Base-by-base conservation (phyloP, 1,284 basidiomycete species). In the Cutaneotrichosporon spelunceum region DNA sequence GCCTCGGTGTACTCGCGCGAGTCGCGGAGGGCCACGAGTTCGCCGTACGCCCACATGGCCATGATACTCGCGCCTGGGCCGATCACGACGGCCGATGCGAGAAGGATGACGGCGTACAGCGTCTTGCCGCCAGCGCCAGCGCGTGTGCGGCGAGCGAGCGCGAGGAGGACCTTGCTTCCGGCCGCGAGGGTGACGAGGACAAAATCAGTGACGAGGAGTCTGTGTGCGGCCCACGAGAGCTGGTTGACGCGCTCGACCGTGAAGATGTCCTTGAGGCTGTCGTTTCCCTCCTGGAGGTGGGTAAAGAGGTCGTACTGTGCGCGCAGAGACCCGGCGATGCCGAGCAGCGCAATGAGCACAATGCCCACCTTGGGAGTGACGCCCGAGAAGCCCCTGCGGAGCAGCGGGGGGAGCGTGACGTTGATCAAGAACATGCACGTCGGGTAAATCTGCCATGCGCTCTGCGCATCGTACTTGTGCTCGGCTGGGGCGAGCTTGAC, bases 31-130 rank as follows among this genome's bases (percentile, higher is more conserved):
- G 62, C 56, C 6, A n/a, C 48, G 5, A 62, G 9, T 53, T 65
- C 64, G 52, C 53, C 42, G 34, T 60, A 56, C 30, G 64, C 59
- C 64, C 64, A 65, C 29, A 65, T 24, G 27, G 10, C 16, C 47
- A 60, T 60, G 42, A 62, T 55, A 24, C 48, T 49, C 10, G 58
- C 61, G 16, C 64, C 64, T 16, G 64, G 64, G 7, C 64, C 64
- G 29, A 53, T 36, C 14, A 60, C 14, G 14, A 26, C 44, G 1
- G 55, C 33, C 5, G 21, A 47, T 5, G 23, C 34, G 23, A 60
- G 26, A 10, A 62, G 47, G 11, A 26, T 21, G 27, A 56, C 1
- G 10, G 33, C 42, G 42, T 58, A 56, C 13, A 19, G 10, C n/a
- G 33, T 14, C 47, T 39, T 52, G 26, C 47, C 45, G 19, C 39